Evolutionary conservation across 768 basidiomycete species (phyloP), one percentile per base, ranked within the genome.

Genomic region (Gyrodon lividus): DNA sequence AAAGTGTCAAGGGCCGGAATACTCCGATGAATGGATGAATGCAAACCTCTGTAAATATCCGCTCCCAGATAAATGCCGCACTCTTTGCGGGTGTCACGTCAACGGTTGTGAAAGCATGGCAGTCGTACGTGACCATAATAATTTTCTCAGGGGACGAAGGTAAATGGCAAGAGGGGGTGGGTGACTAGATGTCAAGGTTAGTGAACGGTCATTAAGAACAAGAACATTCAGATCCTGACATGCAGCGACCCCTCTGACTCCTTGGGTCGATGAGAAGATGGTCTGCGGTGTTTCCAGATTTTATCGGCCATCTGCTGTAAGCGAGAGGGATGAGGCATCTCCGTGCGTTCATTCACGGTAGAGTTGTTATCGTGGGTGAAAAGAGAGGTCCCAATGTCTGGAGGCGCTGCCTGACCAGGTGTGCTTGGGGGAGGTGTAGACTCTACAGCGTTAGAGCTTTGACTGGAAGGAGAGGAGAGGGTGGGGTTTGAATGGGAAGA

Each of bases 111-210:
- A 84, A 85, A 53, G 83, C 79, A 55, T 90, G 88, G n/a, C 85
- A 83, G 66, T 91, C 88, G 24, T 78, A 72, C 17, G 89, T 91
- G 53, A 87, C 89, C 53, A 87, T 79, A 59, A 89, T 84, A 40
- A 71, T 49, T 37, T 59, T 59, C 17, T 61, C 59, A 47, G 69
- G 72, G 30, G 74, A 46, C 37, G 67, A 54, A 17, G 69, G 58
- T 9, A 68, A 58, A 37, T 61, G 58, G 38, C 57, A 62, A 39
- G 64, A 64, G 22, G 62, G 63, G 39, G 71, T 66, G 12, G 71
- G 61, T 31, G 66, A 60, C 63, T 71, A 31, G 14, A 59, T 46
- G 50, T 33, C 43, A 51, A 20, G 13, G 37, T 66, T 12, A 66
- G 56, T 12, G 33, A 46, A 5, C 31, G 28, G 52, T 19, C 9